Evolutionary conservation across 1,284 basidiomycete species (phyloP).

Genomic region (Ceratobasidium papillatum): DNA sequence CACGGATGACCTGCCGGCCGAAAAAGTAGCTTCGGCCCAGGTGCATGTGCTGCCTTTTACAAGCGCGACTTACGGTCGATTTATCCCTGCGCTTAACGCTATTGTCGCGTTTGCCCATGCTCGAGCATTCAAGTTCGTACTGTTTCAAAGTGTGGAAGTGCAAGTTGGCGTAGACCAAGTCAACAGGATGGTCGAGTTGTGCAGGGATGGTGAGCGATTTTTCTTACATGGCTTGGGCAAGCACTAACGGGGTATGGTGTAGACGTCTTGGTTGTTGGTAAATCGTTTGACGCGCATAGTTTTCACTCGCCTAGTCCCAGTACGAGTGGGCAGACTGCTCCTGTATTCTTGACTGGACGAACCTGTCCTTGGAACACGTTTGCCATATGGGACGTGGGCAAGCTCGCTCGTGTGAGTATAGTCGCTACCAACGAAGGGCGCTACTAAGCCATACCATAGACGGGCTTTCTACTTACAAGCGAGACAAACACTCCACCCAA

Average conservation of each 20-base stretch:
- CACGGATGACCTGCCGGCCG: neutral
- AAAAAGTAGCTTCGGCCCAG: neutral
- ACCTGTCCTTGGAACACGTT: slow-evolving; percentile 37
- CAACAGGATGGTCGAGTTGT: slow-evolving; percentile 15
- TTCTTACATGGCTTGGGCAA: neutral
- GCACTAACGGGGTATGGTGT: neutral
- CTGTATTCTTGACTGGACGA: slow-evolving; percentile 26
- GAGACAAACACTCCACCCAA: slow-evolving; percentile 37
- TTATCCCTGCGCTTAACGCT: slow-evolving; percentile 34
- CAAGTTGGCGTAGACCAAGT: slow-evolving; percentile 3
- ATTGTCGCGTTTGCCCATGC: slow-evolving; percentile 36
- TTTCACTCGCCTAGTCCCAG: neutral
- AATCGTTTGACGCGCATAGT: slow-evolving; percentile 28
- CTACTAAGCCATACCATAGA: slow-evolving; percentile 1
- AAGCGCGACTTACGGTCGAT: slow-evolving; percentile 23
- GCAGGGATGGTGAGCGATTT: neutral
- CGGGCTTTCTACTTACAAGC: slow-evolving; percentile 31
- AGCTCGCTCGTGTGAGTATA: slow-evolving; percentile 18
- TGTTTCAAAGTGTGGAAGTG: slow-evolving; percentile 38
- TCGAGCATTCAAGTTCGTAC: slow-evolving; percentile 1
- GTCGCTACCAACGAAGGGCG: neutral
- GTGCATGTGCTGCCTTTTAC: slow-evolving; percentile 31
- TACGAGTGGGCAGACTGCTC: neutral
- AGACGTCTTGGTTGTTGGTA: slow-evolving; percentile 33
- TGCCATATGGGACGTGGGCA: slow-evolving; percentile 26